Evolutionary conservation across 176 grass and related monocot species (phyloP).

Genomic region (Aegilops umbellulata): DNA sequence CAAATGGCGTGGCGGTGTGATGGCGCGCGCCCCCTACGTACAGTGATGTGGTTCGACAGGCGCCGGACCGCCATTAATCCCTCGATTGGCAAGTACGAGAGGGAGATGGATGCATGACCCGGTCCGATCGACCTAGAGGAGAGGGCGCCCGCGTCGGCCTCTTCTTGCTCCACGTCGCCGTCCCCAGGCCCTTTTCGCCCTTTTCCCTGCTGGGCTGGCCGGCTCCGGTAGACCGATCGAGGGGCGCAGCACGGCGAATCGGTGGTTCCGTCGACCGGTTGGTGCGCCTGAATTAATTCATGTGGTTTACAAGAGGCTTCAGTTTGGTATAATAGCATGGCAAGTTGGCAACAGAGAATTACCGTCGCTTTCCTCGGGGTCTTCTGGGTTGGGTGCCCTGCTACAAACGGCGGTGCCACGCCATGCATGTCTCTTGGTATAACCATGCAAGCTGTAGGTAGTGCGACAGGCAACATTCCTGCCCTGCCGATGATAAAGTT

Average conservation of each 20-base stretch:
- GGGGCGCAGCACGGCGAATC: neutral
- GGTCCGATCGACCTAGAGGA: neutral
- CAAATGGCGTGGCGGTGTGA: constrained; percentile 31
- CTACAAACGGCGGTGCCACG: no score
- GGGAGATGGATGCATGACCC: neutral
- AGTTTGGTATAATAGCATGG: neutral
- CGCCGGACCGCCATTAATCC: neutral
- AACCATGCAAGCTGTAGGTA: no score
- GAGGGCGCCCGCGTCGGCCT: neutral
- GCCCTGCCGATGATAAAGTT: neutral
- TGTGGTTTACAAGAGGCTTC: neutral
- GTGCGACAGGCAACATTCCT: neutral
- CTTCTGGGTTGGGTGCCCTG: neutral
- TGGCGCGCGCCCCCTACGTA: constrained; percentile 26
- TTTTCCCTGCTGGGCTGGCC: neutral
- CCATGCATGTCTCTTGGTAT: no score
- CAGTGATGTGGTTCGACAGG: constrained; percentile 54
- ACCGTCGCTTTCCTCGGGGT: neutral
- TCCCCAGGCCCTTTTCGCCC: neutral
- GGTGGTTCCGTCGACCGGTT: neutral
- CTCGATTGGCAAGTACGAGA: neutral
- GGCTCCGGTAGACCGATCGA: neutral
- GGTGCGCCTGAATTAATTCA: neutral
- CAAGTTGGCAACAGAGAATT: neutral
- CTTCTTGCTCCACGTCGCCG: neutral